Percentiles rank a stretch among this genome's conserved stretches.
Conservation (phyloP, 2,329 filamentous ascomycete species). For the Fusarium sp. region DNA sequence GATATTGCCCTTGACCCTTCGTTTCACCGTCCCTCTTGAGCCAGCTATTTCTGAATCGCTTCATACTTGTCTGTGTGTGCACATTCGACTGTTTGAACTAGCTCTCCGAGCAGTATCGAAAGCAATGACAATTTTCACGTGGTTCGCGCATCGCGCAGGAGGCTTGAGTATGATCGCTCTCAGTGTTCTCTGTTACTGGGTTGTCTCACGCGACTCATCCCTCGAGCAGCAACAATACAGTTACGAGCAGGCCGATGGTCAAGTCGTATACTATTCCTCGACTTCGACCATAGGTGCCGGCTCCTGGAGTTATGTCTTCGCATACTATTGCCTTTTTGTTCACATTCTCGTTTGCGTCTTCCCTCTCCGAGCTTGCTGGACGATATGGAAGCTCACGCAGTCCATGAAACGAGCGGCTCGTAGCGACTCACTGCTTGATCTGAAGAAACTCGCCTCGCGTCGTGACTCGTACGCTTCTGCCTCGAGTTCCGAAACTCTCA, state of each 20-base stretch:
- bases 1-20: not conserved
- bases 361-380: constrained; percentile 71
- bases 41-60: constrained; percentile 11
- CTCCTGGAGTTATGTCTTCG: constrained; percentile 66
- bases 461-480: constrained; percentile 67
- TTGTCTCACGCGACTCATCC: constrained; percentile 64
- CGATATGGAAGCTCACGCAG: constrained; percentile 68
- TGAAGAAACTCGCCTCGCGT: constrained; percentile 61
- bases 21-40: not conserved
- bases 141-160: constrained; percentile 66
- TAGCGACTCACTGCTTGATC: constrained; percentile 60
- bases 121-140: constrained; percentile 65
- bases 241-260: constrained; percentile 56
- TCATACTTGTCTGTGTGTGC: not conserved
- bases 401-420: constrained; percentile 61
- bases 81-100: not conserved
- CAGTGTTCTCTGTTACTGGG: constrained; percentile 65
- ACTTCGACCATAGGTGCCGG: constrained; percentile 57
- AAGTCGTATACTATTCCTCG: constrained; percentile 49
- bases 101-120: not conserved
- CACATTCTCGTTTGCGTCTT: constrained; percentile 74
- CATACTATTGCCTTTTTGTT: constrained; percentile 74
- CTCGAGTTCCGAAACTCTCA: constrained; percentile 68
- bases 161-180: constrained; percentile 67
- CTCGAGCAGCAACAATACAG: constrained; percentile 59